Percentiles rank a stretch among this genome's conserved stretches.
Evolutionary conservation across 2,329 filamentous ascomycete species (phyloP).

Genomic region (Zymoseptoria passerinii): DNA sequence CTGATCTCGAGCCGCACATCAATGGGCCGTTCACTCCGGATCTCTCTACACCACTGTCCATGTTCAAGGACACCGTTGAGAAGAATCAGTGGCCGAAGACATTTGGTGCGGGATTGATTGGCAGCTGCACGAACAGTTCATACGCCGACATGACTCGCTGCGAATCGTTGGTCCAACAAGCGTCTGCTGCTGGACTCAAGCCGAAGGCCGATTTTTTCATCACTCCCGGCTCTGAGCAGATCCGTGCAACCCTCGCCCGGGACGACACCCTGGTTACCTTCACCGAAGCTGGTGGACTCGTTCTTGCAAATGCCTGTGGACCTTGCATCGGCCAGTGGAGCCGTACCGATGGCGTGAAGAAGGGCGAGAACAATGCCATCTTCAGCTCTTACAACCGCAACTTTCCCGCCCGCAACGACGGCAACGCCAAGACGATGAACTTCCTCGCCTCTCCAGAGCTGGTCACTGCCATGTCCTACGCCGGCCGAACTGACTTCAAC

Average conservation of each 20-base stretch:
- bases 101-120: conserved; percentile 87
- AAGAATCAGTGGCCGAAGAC: conserved; percentile 83
- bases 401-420: conserved; percentile 94
- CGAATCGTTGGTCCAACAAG: conserved; percentile 87
- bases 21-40: conserved; percentile 85
- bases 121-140: conserved; percentile 97
- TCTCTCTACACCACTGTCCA: conserved; percentile 81
- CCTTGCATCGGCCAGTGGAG: conserved; percentile 74
- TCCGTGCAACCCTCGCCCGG: conserved; percentile 83
- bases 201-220: conserved; percentile 90
- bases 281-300: conserved; percentile 72
- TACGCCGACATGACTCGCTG: conserved; percentile 98
- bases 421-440: conserved; percentile 96
- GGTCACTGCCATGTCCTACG: conserved; percentile 91
- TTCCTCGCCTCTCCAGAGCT: conserved; percentile 95
- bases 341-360: conserved; percentile 73
- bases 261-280: conserved; percentile 84
- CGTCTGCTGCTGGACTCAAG: conserved; percentile 77
- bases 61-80: conserved; percentile 77
- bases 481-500: conserved; percentile 90
- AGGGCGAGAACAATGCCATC: conserved; percentile 87
- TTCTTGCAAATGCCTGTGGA: conserved; percentile 88
- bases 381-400: conserved; percentile 98
- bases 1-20: conserved; percentile 47
- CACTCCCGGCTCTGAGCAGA: conserved; percentile 93